Percentiles rank a stretch among this genome's conserved stretches.
These are phyloP conservation scores for Malus hybrid DNA, from an alignment of 331 rosid genomes.

Conservation along the genomic window DNA sequence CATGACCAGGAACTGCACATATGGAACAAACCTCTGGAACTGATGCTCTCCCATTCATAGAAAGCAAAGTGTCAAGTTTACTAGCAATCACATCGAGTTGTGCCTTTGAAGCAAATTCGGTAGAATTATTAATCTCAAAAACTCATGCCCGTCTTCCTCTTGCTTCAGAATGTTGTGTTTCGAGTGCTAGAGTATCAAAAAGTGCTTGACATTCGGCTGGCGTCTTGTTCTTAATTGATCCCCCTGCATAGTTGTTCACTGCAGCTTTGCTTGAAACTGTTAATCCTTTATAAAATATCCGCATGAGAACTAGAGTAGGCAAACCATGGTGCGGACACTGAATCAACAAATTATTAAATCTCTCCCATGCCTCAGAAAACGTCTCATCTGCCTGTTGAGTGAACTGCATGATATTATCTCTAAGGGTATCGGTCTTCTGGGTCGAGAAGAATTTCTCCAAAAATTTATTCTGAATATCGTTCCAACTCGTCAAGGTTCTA, in stretches of 20 bases:
- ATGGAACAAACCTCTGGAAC: background rate
- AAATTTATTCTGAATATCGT: too few relatives aligned
- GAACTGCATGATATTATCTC: background rate
- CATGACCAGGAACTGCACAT: too few relatives aligned
- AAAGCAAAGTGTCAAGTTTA: too few relatives aligned
- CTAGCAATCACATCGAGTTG: background rate
- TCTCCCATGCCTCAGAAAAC: background rate
- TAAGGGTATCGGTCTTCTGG: fast-evolving
- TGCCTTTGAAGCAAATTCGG: background rate
- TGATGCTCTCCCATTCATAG: too few relatives aligned
- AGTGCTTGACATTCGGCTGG: background rate
- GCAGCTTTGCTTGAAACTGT: background rate
- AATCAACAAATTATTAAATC: background rate
- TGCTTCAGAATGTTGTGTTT: background rate
- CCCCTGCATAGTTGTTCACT: background rate
- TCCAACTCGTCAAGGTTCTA: background rate
- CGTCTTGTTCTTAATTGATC: background rate
- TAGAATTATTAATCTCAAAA: background rate
- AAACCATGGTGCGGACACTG: background rate
- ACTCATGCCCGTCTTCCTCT: background rate
- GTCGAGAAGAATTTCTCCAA: too few relatives aligned
- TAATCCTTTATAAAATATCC: background rate
- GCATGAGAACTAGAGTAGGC: background rate
- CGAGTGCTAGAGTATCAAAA: too few relatives aligned
- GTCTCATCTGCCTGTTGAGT: too few relatives aligned